Conservation (phyloP, 306 rosid genomes). For the Clitoria ternatea region DNA sequence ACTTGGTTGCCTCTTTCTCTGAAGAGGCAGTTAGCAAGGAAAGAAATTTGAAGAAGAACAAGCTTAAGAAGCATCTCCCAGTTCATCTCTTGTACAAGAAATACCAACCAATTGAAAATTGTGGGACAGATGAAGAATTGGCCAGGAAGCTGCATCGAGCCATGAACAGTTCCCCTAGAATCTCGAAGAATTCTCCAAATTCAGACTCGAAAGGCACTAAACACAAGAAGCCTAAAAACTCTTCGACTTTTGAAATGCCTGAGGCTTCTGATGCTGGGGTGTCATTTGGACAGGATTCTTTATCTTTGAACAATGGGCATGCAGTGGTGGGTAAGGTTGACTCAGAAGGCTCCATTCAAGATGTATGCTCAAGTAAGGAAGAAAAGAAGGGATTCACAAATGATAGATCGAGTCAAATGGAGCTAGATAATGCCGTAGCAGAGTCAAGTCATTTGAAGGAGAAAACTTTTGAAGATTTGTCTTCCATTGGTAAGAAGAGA, state of each 20-base stretch:
- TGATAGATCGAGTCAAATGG: slow-evolving; percentile 42
- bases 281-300: slow-evolving; percentile 34
- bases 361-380: slow-evolving; percentile 42
- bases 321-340: slow-evolving; percentile 39
- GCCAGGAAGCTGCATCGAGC: slow-evolving; percentile 80
- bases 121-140: slow-evolving; percentile 80
- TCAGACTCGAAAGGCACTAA: slow-evolving; percentile 55
- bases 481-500: slow-evolving; percentile 58
- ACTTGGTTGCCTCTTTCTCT: slow-evolving; percentile 72
- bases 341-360: slow-evolving; percentile 46
- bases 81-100: slow-evolving; percentile 88
- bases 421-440: slow-evolving; percentile 48
- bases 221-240: slow-evolving; percentile 56
- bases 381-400: slow-evolving; percentile 40
- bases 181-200: slow-evolving; percentile 55
- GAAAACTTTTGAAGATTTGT: slow-evolving; percentile 42
- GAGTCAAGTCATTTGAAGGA: slow-evolving; percentile 65
- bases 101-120: slow-evolving; percentile 71
- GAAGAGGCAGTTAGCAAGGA: slow-evolving; percentile 57
- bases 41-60: slow-evolving; percentile 58
- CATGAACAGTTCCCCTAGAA: slow-evolving; percentile 90
- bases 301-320: slow-evolving; percentile 55
- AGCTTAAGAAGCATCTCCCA: slow-evolving; percentile 81
- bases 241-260: slow-evolving; percentile 39
- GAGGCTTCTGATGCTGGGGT: slow-evolving; percentile 41